Evolutionary conservation across 2,329 filamentous ascomycete species (phyloP), one percentile per base, ranked within the genome.

Genomic region (Botryosphaeria dothidea): DNA sequence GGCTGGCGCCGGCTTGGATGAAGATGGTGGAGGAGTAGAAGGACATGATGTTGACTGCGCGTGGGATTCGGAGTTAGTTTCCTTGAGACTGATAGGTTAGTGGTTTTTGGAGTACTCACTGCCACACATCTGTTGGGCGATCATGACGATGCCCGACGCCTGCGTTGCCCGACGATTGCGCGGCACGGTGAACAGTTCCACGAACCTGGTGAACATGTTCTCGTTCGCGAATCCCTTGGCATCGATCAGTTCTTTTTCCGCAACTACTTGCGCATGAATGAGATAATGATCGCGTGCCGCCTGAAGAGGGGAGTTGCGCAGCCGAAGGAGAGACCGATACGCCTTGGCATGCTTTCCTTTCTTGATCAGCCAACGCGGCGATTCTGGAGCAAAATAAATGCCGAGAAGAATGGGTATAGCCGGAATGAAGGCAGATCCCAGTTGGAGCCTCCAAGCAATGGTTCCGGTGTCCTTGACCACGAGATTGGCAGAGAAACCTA

Each of bases 101-200:
- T 13, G 7, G 13, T 17, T 41, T 7, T 41, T 8, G 21, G 36
- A n/a, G 17, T 13, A 62, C 51, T 17, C 29, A 54, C 51, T 58
- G 34, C 85, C 86, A 66, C 85, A 87, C 79, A 89, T 83, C 71
- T 89, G 86, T 69, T 89, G 86, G 0, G 79, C 80, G 69, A 88
- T 88, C 92, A 96, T 96, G 69, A 94, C 91, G 1, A 88, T 87
- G 68, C 88, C 90, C 1, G 91, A 90, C 5, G 92, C 92, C 31
- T 91, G 82, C 4, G 88, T 93, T 2, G 92, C 92, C 43, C 89
- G 84, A 11, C 89, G 85, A 17, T 90, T 81, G 49, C 90, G 85
- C 1, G 90, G 88, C 63, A 92, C 84, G 9, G 87, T 90, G 71
- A 92, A 90, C 0, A 86, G 74, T 71, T 92, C 85, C 34, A 83